Evolutionary conservation across 1,139 yeast species (phyloP), one percentile per base, ranked within the genome.

Genomic region (Sugiyamaella novakii): DNA sequence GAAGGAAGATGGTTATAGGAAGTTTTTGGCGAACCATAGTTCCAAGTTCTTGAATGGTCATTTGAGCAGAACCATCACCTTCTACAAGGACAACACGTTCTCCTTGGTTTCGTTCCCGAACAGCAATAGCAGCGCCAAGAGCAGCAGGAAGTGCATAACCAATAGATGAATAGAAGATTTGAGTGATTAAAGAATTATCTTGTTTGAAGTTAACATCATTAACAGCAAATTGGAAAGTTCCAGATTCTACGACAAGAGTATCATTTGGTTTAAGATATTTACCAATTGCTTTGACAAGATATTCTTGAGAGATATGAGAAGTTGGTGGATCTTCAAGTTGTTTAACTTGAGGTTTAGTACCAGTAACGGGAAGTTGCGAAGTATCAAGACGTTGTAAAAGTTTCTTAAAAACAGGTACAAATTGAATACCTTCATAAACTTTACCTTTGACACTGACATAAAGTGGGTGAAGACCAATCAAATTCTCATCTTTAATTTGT

Each of bases 61-160:
- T 85, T 69, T 87, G 95, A 1, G 96, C 88, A 6, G 94, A 83
- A 2, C 96, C 96, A 63, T 89, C 96, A 43, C 96, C 96, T 71
- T 85, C 89, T 22, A 87, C 72, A 7, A 88, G 70, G 14, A 87
- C 69, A 18, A 87, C 76, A 56, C 95, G 77, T 40, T 83, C 79
- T 4, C 69, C 62, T 2, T 17, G 29, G 41, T 58, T 46, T 30
- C 54, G 40, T 61, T 87, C 94, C 49, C 76, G 73, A 59, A 78
- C 72, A 1, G 92, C 95, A 49, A 84, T 67, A 11, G 86, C 80
- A 5, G 81, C 85, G 29, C 96, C 96, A 41, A 88, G 74, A 1
- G 92, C 77, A 2, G 94, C 88, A 1, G 96, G 96, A 22, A 88
- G 72, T 0, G 95, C 89, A 69, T 79, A 85, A 3, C 97, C 97